Base-by-base conservation (phyloP, 2,329 filamentous ascomycete species). In the Lasiodiplodia citricola region DNA sequence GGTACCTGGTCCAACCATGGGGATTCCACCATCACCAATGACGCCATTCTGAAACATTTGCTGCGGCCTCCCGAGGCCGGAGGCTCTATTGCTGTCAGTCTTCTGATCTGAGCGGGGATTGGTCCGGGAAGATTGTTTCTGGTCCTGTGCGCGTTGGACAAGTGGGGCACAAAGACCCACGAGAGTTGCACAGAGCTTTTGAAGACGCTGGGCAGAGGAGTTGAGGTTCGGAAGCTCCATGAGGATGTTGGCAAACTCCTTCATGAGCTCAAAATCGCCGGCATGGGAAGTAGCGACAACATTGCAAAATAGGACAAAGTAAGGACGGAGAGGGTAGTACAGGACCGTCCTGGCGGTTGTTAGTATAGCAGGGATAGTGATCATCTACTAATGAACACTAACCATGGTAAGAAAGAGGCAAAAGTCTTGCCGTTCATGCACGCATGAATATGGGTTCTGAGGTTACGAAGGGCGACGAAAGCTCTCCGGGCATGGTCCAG, bases 251-350 rank as follows among this genome's bases (percentile, higher is more conserved):
- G 74, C 74, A 16, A 77, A 75, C 16, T 75, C 73, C 21, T 77
- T 70, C 4, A 79, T 73, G 6, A 78, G 72, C 44, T 76, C 73
- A 21, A 76, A 79, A 55, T 79, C 76, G 31, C 55, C 66, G 5
- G 66, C 69, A 55, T 78, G 73, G 14, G 75, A 78, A 2, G 77
- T 78, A 16, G 76, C 76, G n/a, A 78, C 76, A 1, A 79, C 76
- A 52, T 79, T 78, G 71, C 77, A 79, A 66, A 79, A 79, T 31
- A 79, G 73, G 16, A 78, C 76, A 65, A 77, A 79, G 71, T 78
- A 79, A 1, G 77, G 76, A 38, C 73, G 75, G 2, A 79, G 70
- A 5, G 77, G 75, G 51, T 77, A 77, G 11, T 76, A 78, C 13
- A 78, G 74, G 56, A 78, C 74, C 1, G 74, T 77, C 77, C 77